A percentile compares a stretch with the other conserved stretches of the same genome.
Conservation (phyloP, 2,329 filamentous ascomycete genomes). For the Endoconidiophora polonica region DNA sequence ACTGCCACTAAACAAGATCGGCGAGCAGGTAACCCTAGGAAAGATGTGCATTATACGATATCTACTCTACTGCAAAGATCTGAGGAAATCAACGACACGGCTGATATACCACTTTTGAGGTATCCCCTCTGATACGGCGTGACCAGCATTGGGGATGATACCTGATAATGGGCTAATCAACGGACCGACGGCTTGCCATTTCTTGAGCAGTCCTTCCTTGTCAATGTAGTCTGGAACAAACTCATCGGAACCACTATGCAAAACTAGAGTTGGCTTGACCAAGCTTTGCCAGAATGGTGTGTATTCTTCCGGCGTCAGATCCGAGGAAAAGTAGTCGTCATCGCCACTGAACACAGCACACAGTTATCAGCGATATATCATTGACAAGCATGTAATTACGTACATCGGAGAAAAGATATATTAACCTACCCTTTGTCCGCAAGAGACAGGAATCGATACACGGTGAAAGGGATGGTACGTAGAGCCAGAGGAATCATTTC, state of each 20-base stretch:
- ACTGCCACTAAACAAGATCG: background rate
- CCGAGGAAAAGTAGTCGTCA: slow-evolving; percentile 80
- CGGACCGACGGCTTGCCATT: slow-evolving; percentile 34
- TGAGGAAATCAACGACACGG: slow-evolving; percentile 31
- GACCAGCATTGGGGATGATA: slow-evolving; percentile 34
- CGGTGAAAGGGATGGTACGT: slow-evolving; percentile 29
- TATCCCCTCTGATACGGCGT: slow-evolving; percentile 30
- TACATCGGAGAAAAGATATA: too few species aligned
- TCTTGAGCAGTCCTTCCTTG: slow-evolving; percentile 37
- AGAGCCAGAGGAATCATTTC: slow-evolving; percentile 26
- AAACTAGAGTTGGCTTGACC: slow-evolving; percentile 41
- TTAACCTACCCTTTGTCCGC: slow-evolving; percentile 30
- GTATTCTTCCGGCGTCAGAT: slow-evolving; percentile 35
- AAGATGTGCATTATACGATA: background rate
- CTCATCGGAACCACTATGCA: slow-evolving; percentile 51
- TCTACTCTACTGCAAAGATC: slow-evolving; percentile 14
- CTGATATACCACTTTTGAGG: slow-evolving; percentile 33
- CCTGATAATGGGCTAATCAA: slow-evolving; percentile 34
- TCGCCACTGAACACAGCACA: slow-evolving; percentile 34
- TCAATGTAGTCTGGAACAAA: slow-evolving; percentile 42
- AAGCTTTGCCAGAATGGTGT: slow-evolving; percentile 50
- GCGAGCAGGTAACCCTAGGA: background rate
- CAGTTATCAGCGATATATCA: background rate
- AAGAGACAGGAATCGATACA: slow-evolving; percentile 35
- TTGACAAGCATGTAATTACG: background rate